phyloP scores from a whole-genome alignment of 2,329 filamentous ascomycete species.

The Aspergillus latus region DNA sequence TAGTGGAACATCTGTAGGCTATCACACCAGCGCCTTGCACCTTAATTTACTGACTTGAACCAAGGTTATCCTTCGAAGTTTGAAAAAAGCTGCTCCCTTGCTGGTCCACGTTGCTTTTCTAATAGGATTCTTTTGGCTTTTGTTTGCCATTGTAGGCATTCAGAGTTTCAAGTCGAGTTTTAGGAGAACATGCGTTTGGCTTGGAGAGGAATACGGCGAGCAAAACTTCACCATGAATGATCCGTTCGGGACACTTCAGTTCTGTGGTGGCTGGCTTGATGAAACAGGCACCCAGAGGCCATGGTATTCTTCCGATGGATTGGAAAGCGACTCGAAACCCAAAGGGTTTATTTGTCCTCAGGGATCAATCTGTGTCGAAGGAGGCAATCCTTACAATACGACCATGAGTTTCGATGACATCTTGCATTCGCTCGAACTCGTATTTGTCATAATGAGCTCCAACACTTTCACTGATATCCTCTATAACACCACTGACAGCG shows the following conservation, averaged over 20 bases:
- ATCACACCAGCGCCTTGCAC: too few species aligned
- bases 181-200: slow-evolving; percentile 74
- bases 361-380: slow-evolving; percentile 79
- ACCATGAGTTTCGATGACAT: slow-evolving; percentile 97
- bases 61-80: slow-evolving; percentile 85
- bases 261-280: slow-evolving; percentile 81
- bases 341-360: slow-evolving; percentile 90
- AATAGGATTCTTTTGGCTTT: slow-evolving; percentile 94
- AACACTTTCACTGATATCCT: slow-evolving; percentile 96
- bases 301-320: slow-evolving; percentile 65
- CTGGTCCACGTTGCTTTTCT: slow-evolving; percentile 91
- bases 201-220: slow-evolving; percentile 55
- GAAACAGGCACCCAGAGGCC: slow-evolving; percentile 57
- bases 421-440: slow-evolving; percentile 82
- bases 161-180: slow-evolving; percentile 92
- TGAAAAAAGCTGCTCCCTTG: slow-evolving; percentile 91
- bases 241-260: slow-evolving; percentile 64
- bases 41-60: slow-evolving; percentile 18
- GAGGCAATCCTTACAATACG: slow-evolving; percentile 73
- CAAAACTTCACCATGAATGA: slow-evolving; percentile 45
- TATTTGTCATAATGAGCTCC: slow-evolving; percentile 97
- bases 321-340: slow-evolving; percentile 47
- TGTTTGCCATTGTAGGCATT: slow-evolving; percentile 95
- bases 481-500: slow-evolving; percentile 88
- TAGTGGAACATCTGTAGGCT: slow-evolving; percentile 80